phyloP scores from a whole-genome alignment of 2,329 filamentous ascomycete species.

The Plectosphaerella sp. region DNA sequence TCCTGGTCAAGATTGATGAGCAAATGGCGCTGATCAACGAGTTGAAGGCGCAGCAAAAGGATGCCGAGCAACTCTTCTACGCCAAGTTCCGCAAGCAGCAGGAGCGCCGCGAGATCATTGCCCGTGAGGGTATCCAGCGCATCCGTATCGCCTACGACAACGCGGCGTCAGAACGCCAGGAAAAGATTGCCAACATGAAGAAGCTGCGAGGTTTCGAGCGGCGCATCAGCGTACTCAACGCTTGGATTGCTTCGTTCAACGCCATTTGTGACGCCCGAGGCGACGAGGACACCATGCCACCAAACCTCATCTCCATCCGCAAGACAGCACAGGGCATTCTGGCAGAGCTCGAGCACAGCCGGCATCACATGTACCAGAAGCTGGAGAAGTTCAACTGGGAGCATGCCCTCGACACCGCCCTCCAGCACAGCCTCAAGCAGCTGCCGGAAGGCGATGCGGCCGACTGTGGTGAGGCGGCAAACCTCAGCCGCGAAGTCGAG shows the following conservation, averaged over 20 bases:
- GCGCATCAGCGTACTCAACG: slow-evolving; percentile 78
- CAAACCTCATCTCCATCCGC: slow-evolving; percentile 68
- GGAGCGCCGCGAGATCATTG: slow-evolving; percentile 73
- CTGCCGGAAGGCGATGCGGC: slow-evolving; percentile 63
- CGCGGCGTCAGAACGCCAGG: slow-evolving; percentile 69
- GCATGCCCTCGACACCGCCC: slow-evolving; percentile 76
- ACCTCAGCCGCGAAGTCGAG: slow-evolving; percentile 76
- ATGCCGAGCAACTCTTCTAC: slow-evolving; percentile 77
- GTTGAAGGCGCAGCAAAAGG: slow-evolving; percentile 86
- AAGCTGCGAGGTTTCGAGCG: slow-evolving; percentile 78
- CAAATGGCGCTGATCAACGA: slow-evolving; percentile 97
- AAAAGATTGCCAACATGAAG: slow-evolving; percentile 75
- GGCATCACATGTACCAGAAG: slow-evolving; percentile 85
- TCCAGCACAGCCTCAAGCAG: slow-evolving; percentile 79
- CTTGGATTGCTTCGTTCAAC: slow-evolving; percentile 92
- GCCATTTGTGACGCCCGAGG: slow-evolving; percentile 69
- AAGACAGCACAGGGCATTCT: slow-evolving; percentile 87
- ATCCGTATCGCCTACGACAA: slow-evolving; percentile 83
- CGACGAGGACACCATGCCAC: slow-evolving; percentile 62
- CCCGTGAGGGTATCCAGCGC: slow-evolving; percentile 73
- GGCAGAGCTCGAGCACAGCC: slow-evolving; percentile 81
- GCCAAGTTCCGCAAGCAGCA: slow-evolving; percentile 86
- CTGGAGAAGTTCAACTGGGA: slow-evolving; percentile 83
- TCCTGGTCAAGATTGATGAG: slow-evolving; percentile 98
- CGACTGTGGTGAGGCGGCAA: slow-evolving; percentile 65